Evolutionary conservation across 2,329 filamentous ascomycete species (phyloP), one percentile per base, ranked within the genome.

Genomic region (Aspergillus sergii): DNA sequence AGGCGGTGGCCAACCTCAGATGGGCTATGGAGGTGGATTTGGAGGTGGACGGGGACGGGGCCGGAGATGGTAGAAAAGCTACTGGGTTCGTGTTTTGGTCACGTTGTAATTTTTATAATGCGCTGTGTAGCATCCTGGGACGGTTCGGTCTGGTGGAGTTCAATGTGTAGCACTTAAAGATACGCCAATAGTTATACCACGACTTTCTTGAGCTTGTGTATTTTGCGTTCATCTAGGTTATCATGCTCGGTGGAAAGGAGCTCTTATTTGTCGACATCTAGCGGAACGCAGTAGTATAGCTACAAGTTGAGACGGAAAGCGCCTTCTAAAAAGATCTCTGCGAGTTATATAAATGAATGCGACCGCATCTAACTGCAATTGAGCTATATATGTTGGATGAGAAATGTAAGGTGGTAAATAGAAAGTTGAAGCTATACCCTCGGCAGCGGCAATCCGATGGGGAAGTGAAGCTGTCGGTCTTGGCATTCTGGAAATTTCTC

Each of bases 401-500:
- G 10, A 23, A n/a, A 10, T n/a, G 26, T n/a, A 50, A 23, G n/a
- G 45, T 39, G 36, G 36, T 46, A 19, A 12, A 55, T 34, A 43
- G 23, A 48, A 39, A 46, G 43, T 51, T 51, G 48, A 51, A 51
- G 48, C 28, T 50, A 50, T 70, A 70, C 67, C 73, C 73, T 78
- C 76, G 76, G 76, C 71, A 73, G 70, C 61, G 59, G 46, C 58
- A 62, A 51, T 30, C 30, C 16, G 16, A 51, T 51, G 28, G 48
- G 48, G 48, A 56, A 63, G 58, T 55, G 67, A 72, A 67, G 21
- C 69, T 71, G 60, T 62, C 66, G 68, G 76, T 76, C 76, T 79
- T 79, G 76, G 76, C 76, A 78, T 79, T 79, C 76, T 79, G 76
- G 76, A 79, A 79, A 79, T 78, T 79, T 79, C 76, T 78, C 76